Evolutionary conservation across 371 early-diverging fungal species (phyloP).

Genomic region (Actinomucor elegans): DNA sequence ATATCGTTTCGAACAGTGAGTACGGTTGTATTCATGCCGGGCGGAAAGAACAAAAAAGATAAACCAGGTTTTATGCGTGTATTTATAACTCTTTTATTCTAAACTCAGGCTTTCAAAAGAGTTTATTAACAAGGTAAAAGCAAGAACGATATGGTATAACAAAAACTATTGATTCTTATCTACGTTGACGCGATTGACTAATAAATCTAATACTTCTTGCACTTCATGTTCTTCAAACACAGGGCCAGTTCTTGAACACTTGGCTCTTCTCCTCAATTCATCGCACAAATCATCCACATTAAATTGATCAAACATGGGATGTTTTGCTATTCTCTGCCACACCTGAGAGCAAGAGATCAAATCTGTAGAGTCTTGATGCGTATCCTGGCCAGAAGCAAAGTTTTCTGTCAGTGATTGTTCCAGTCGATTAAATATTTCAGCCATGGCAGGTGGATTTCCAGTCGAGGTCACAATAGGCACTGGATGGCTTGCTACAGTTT

Average conservation of each 20-base stretch:
- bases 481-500: conserved; percentile 31
- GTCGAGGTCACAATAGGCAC: conserved; percentile 42
- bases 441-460: background rate
- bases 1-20: no score
- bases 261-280: conserved; percentile 48
- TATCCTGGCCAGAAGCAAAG: background rate
- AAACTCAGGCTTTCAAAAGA: no score
- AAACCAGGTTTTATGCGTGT: no score
- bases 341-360: conserved; percentile 36
- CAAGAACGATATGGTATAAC: no score
- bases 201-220: conserved; percentile 9
- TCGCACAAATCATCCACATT: conserved; percentile 46
- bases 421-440: conserved; percentile 16
- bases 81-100: no score
- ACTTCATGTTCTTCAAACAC: conserved; percentile 39
- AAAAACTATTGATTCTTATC: no score
- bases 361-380: conserved; percentile 4
- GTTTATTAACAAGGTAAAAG: no score
- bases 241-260: conserved; percentile 55
- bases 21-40: no score
- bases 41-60: no score
- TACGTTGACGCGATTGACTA: no score
- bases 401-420: conserved; percentile 15
- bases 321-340: conserved; percentile 48
- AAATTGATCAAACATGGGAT: conserved; percentile 53